Evolutionary conservation across 495 filamentous ascomycete genomes (phyloP).

Genomic region (Penicillium coprophilum): DNA sequence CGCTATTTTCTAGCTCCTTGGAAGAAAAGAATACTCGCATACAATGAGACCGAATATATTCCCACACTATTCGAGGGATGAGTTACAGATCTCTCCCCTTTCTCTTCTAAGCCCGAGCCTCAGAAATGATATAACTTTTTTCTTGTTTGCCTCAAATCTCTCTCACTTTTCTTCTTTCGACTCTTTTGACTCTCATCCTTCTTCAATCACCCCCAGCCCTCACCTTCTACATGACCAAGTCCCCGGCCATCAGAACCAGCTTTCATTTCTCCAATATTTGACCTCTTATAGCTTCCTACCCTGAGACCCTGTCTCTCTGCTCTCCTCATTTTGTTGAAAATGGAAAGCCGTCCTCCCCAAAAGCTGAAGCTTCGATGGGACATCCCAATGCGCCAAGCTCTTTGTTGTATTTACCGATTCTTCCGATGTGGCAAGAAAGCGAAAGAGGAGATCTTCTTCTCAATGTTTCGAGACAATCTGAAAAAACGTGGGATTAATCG

Average conservation of each 20-base stretch:
- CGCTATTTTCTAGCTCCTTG: neutral
- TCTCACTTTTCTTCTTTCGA: neutral
- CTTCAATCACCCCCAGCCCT: neutral
- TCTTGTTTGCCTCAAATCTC: neutral
- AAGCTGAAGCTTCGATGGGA: constrained; percentile 23
- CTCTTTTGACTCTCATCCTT: neutral
- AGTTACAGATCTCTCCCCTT: neutral
- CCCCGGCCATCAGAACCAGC: too few species aligned
- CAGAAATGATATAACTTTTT: neutral
- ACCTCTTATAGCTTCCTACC: neutral
- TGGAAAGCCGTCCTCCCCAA: neutral
- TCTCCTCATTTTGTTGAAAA: neutral
- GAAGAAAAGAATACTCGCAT: neutral
- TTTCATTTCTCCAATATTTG: neutral
- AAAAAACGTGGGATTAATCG: constrained; percentile 19
- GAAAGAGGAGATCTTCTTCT: constrained; percentile 27
- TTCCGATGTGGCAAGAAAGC: constrained; percentile 14
- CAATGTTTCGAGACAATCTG: constrained; percentile 21
- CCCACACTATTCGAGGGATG: neutral
- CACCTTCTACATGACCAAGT: neutral
- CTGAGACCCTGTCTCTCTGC: neutral
- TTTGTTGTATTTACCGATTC: constrained; percentile 34
- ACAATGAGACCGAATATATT: neutral
- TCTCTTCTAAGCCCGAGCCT: neutral
- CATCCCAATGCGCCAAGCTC: constrained; percentile 18